Percentiles rank a stretch among this genome's conserved stretches.
These are phyloP conservation scores for Coprinellus micaceus DNA, from an alignment of 768 basidiomycete genomes.

Conservation along the genomic window DNA sequence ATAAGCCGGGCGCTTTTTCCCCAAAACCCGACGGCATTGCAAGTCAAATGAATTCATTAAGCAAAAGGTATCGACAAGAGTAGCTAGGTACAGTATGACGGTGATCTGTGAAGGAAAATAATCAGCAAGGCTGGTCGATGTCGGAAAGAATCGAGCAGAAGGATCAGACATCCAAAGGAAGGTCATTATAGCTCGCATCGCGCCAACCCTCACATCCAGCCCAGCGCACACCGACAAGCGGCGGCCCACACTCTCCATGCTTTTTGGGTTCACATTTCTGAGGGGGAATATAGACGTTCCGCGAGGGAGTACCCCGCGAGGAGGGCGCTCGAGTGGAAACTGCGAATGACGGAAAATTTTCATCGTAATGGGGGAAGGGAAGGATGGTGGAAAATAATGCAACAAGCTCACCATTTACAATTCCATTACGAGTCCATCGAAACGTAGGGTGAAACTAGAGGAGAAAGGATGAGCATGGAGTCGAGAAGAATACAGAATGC, in stretches of 20 bases:
- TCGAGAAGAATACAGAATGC: not conserved
- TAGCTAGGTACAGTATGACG: too few species aligned
- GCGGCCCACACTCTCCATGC: conserved; percentile 57
- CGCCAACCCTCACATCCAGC: conserved; percentile 68
- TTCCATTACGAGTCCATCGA: not conserved
- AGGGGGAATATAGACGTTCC: conserved; percentile 70
- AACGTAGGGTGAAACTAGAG: not conserved
- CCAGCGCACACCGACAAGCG: conserved; percentile 57
- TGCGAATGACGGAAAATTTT: conserved; percentile 76
- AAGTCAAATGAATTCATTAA: not conserved
- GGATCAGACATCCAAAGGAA: conserved; percentile 90
- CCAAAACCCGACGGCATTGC: not conserved
- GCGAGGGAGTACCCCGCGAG: conserved; percentile 64
- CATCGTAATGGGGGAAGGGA: conserved; percentile 32
- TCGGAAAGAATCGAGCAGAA: not conserved
- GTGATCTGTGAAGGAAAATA: not conserved
- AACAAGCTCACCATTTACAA: not conserved
- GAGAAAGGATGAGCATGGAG: not conserved
- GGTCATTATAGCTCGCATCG: conserved; percentile 66
- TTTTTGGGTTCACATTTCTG: conserved; percentile 67
- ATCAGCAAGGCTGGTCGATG: not conserved
- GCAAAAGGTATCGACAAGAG: not conserved
- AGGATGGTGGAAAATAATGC: not conserved
- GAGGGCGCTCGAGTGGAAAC: conserved; percentile 81
- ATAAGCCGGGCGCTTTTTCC: not conserved